Conservation (phyloP, 495 filamentous ascomycete species). For the Cairneyella variabilis region DNA sequence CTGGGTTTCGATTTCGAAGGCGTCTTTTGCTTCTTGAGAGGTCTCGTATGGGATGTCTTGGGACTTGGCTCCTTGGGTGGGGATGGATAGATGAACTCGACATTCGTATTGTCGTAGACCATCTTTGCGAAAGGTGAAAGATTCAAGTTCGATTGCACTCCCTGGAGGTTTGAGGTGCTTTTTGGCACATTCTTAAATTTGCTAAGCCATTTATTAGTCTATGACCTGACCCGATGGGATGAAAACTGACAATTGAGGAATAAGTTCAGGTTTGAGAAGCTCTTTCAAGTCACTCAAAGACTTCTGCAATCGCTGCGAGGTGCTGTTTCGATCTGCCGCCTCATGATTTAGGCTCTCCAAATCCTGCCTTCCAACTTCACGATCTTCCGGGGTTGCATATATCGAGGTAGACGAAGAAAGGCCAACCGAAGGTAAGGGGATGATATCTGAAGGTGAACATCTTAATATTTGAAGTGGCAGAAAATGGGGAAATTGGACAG, state of each 20-base stretch:
- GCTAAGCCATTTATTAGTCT: conserved; percentile 39
- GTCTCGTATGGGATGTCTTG: too few species aligned
- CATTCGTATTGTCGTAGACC: conserved; percentile 19
- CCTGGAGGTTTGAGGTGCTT: neutral
- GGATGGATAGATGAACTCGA: conserved; percentile 22
- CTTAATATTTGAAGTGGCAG: neutral
- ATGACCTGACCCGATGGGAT: conserved; percentile 7
- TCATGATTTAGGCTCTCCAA: conserved; percentile 51
- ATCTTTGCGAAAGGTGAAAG: conserved; percentile 25
- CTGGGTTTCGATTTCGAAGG: conserved; percentile 21
- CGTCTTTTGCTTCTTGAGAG: conserved; percentile 19
- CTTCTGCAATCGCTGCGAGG: conserved; percentile 39
- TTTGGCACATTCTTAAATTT: conserved; percentile 58
- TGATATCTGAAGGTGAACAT: conserved; percentile 47
- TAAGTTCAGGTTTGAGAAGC: conserved; percentile 59
- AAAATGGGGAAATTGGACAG: conserved; percentile 4
- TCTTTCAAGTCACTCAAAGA: conserved; percentile 64
- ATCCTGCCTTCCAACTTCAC: conserved; percentile 37
- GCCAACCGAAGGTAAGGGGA: conserved; percentile 63
- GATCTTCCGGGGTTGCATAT: conserved; percentile 33
- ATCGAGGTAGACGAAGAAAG: conserved; percentile 43
- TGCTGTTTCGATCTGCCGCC: conserved; percentile 30
- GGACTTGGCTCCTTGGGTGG: conserved; percentile 13
- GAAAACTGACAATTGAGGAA: conserved; percentile 49
- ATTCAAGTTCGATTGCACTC: neutral